Evolutionary conservation across 352 stramenopile genomes (phyloP).

Genomic region (Phytophthora capsici): DNA sequence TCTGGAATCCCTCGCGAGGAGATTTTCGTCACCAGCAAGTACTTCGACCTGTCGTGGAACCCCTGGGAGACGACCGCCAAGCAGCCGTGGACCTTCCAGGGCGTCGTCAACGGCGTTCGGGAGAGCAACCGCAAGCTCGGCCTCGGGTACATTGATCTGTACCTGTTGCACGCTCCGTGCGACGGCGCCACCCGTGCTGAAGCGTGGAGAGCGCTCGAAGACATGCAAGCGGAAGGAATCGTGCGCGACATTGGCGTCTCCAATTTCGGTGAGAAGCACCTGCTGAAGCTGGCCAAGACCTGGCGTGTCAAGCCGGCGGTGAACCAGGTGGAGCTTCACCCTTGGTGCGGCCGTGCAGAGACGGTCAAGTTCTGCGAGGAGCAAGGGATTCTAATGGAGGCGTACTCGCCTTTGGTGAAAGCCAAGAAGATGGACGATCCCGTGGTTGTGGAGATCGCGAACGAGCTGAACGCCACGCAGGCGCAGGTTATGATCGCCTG

Average conservation of each 20-base stretch:
- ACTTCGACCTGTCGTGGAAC: constrained; percentile 34
- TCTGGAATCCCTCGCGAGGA: constrained; percentile 72
- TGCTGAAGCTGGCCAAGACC: constrained; percentile 5
- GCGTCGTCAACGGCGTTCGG: constrained; percentile 54
- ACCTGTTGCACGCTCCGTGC: constrained; percentile 78
- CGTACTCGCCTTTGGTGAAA: constrained; percentile 3
- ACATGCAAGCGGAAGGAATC: constrained; percentile 56
- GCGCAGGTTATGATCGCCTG: constrained; percentile 17
- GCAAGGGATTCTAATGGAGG: constrained; percentile 10
- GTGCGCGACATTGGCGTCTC: constrained; percentile 89
- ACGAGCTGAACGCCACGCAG: constrained; percentile 2
- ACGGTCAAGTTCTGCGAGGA: constrained; percentile 10
- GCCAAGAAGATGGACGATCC: constrained; percentile 9
- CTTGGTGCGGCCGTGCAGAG: background rate
- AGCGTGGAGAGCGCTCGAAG: constrained; percentile 60
- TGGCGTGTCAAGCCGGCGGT: constrained; percentile 10
- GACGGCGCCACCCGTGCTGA: constrained; percentile 49
- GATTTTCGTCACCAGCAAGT: constrained; percentile 90
- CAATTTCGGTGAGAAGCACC: constrained; percentile 73
- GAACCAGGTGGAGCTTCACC: constrained; percentile 17
- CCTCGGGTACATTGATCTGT: constrained; percentile 83
- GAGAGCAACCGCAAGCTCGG: constrained; percentile 65
- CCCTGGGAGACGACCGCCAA: constrained; percentile 4
- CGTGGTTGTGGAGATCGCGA: constrained; percentile 5
- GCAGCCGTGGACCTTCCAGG: constrained; percentile 72